Conservation (phyloP, 805 yeast genomes). For the Dipodascus albidus region DNA sequence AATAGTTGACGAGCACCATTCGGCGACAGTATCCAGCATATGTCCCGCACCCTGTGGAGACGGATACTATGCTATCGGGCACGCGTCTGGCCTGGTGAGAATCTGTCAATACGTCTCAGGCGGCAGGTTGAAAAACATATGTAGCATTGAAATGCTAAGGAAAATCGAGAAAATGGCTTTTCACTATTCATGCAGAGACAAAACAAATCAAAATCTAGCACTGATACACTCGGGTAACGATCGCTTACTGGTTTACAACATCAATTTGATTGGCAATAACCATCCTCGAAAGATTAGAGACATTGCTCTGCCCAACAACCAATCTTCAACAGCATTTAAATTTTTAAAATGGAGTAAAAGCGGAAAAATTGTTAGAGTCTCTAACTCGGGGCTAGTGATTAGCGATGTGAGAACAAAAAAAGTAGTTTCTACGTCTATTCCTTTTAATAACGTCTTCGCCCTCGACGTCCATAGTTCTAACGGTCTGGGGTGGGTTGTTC, state of each 20-base stretch:
- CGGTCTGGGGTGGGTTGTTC: slow-evolving; percentile 1
- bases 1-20: neutral
- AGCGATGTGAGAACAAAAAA: neutral
- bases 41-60: slow-evolving; percentile 9
- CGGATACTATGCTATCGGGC: slow-evolving; percentile 5
- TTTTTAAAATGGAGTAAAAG: slow-evolving; percentile 1
- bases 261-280: neutral
- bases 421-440: neutral
- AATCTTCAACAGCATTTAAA: neutral
- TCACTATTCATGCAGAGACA: slow-evolving; percentile 7
- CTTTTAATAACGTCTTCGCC: neutral
- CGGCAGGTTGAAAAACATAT: neutral
- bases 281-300: slow-evolving; percentile 5
- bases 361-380: neutral
- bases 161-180: slow-evolving; percentile 2
- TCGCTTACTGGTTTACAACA: slow-evolving; percentile 5
- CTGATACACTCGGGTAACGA: slow-evolving; percentile 5
- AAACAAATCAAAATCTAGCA: slow-evolving; percentile 5
- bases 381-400: neutral
- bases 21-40: slow-evolving; percentile 2
- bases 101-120: neutral
- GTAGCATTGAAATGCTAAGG: neutral
- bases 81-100: neutral
- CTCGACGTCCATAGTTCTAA: neutral
- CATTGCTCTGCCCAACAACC: slow-evolving; percentile 3